phyloP scores from a whole-genome alignment of 352 stramenopile genomes.

The Phytopythium delawarense region DNA sequence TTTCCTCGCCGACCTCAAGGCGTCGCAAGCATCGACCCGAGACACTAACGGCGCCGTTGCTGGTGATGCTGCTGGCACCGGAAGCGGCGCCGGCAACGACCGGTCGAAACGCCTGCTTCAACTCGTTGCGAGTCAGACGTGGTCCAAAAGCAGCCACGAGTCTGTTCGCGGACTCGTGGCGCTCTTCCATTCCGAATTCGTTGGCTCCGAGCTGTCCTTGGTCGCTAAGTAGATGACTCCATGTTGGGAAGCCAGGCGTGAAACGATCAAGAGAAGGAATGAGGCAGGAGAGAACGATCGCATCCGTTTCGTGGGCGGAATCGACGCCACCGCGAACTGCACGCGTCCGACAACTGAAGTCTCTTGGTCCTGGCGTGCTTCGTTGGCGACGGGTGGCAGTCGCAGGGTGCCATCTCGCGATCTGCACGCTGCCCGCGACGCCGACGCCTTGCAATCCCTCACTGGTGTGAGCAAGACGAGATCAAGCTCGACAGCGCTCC shows the following conservation, averaged over 20 bases:
- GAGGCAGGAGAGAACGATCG: background rate
- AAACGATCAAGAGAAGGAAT: background rate
- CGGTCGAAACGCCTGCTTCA: constrained; percentile 5
- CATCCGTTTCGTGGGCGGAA: constrained; percentile 1
- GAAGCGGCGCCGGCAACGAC: constrained; percentile 2
- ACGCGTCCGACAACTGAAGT: background rate
- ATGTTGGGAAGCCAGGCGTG: background rate
- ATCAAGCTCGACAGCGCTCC: too few relatives aligned
- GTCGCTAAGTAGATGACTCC: background rate
- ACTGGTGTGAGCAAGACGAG: background rate
- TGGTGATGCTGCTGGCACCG: background rate
- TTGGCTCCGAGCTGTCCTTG: background rate
- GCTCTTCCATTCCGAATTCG: background rate
- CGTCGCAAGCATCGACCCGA: background rate
- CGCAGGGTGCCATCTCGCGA: background rate
- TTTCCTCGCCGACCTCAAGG: constrained; percentile 33
- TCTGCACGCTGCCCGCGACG: background rate
- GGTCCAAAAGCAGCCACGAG: background rate
- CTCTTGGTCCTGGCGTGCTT: background rate
- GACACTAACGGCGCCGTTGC: background rate
- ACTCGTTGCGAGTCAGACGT: background rate
- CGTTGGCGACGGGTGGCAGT: background rate
- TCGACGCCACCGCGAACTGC: background rate
- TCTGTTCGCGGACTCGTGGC: background rate
- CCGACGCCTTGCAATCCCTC: background rate